Evolutionary conservation across 2,329 filamentous ascomycete species (phyloP), one percentile per base, ranked within the genome.

Genomic region (Colletotrichum neosansevieriae): DNA sequence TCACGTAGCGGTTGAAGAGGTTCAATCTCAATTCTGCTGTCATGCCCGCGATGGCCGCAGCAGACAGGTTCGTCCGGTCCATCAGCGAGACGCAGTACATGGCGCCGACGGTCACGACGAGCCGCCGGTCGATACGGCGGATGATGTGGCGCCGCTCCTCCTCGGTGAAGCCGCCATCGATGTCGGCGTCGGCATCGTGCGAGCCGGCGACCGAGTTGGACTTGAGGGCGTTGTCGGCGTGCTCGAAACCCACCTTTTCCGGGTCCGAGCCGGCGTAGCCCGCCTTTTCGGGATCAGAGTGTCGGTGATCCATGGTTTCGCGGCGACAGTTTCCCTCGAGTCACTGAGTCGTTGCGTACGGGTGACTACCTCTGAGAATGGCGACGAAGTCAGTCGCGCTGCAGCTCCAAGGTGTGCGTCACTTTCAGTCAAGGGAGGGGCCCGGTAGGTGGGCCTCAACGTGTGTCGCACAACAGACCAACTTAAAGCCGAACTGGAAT

Each of bases 31-130:
- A 77, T 54, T 88, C 86, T 1, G 70, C 71, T 15, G 75, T 73
- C 84, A 88, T 87, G 59, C 86, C 92, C 19, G 93, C 92, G 76
- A 95, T 91, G 51, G 88, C 88, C 45, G 92, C 92, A 21, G 88
- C 83, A n/a, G 88, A 88, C 76, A 94, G 80, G 77, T 95, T 95
- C 2, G 91, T 93, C 36, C 93, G 84, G 75, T 96, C 93, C 88
- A 95, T 92, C 67, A 95, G 80, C 71, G 87, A 91, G 73, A 93
- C 84, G 76, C 91, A 93, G 78, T 94, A 94, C 80, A 94, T 86
- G 71, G 85, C 75, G 19, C 90, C 90, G 4, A 89, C 86, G 1
- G 86, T 89, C 3, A 85, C 75, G 45, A 92, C 86, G 3, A 92
- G 81, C 2, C 90, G 87, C 34, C 83, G 81, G 78, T 97, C 93